phyloP scores from a whole-genome alignment of 2,329 filamentous ascomycete species.

The Colletotrichum sp. region DNA sequence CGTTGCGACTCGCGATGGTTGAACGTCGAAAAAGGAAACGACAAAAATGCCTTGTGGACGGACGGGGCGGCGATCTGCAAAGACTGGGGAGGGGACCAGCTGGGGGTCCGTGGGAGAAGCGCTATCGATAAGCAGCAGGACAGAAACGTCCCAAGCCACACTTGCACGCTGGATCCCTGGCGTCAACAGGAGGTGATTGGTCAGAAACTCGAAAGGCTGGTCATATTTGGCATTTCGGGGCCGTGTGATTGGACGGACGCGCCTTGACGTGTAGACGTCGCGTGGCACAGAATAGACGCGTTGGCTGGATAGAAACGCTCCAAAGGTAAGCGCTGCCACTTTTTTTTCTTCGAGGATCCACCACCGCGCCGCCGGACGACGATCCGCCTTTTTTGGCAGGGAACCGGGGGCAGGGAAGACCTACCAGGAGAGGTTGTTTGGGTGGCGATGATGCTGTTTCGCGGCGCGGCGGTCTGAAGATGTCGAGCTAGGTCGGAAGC shows the following conservation, averaged over 20 bases:
- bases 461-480: background rate
- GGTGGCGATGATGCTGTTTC: background rate
- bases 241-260: background rate
- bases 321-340: background rate
- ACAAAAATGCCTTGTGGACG: background rate
- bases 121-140: conserved; percentile 16
- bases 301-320: background rate
- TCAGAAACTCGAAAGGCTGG: background rate
- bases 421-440: background rate
- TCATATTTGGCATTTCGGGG: background rate
- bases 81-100: background rate
- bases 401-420: background rate
- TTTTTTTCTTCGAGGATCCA: background rate
- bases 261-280: background rate
- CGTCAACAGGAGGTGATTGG: background rate
- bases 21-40: background rate
- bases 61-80: background rate
- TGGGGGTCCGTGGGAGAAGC: conserved; percentile 4
- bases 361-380: background rate
- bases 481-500: background rate
- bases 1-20: background rate
- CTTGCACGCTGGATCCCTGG: background rate
- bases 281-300: background rate
- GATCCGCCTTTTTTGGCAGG: background rate
- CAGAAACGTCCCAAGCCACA: background rate